Percentiles rank a stretch among this genome's conserved stretches.
Evolutionary conservation across 2,329 filamentous ascomycete genomes (phyloP).

Genomic region (Berkeleyomyces rouxiae): DNA sequence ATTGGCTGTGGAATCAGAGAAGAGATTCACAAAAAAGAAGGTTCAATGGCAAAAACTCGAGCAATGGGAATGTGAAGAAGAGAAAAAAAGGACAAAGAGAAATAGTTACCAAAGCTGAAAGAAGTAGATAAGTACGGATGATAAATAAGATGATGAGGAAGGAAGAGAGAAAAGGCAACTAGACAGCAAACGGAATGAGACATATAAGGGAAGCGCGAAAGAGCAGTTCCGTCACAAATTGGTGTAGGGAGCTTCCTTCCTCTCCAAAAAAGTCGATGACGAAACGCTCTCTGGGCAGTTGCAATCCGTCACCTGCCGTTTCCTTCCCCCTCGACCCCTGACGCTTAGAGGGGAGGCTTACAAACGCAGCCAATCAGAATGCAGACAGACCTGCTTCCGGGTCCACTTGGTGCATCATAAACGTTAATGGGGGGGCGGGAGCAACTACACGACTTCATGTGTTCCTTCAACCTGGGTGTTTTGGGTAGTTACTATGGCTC

Average conservation of each 20-base stretch:
- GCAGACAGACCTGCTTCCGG: neutral
- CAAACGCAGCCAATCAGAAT: neutral
- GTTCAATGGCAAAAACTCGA: neutral
- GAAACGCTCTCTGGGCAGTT: neutral
- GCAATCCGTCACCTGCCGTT: too few species aligned
- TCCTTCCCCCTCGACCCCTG: too few species aligned
- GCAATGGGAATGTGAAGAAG: neutral
- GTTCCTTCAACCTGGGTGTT: too few species aligned
- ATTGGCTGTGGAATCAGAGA: neutral
- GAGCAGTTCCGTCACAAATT: neutral
- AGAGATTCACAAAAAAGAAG: neutral
- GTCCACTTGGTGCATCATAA: neutral
- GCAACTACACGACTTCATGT: neutral
- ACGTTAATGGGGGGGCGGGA: neutral
- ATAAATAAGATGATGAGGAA: conserved; percentile 4
- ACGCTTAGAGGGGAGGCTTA: neutral
- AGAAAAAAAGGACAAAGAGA: neutral
- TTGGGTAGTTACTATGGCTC: too few species aligned
- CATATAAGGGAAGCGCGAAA: neutral
- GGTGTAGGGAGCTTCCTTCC: neutral
- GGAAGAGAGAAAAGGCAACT: neutral
- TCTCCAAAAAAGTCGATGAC: neutral
- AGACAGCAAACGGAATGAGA: neutral
- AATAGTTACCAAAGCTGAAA: neutral
- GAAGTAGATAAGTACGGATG: neutral